These are phyloP conservation scores for Cladophialophora chaetospira DNA, from an alignment of 2,329 filamentous ascomycete genomes.

Conservation along the genomic window DNA sequence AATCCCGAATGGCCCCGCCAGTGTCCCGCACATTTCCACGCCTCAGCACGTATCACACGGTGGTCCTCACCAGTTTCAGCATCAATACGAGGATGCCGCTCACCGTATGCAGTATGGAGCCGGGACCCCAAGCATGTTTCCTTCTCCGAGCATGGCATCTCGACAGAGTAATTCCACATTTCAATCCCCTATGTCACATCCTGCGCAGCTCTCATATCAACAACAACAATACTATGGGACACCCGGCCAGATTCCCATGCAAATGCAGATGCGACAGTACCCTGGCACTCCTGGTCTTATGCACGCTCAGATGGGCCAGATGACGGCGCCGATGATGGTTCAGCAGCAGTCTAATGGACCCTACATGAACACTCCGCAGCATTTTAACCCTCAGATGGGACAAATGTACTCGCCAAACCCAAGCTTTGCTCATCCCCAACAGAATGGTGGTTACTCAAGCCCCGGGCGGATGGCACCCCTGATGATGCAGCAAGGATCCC, in stretches of 20 bases:
- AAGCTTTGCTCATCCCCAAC: conserved; percentile 66
- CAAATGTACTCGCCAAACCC: conserved; percentile 78
- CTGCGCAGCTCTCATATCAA: conserved; percentile 69
- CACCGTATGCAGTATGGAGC: conserved; percentile 85
- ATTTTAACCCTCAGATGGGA: conserved; percentile 68
- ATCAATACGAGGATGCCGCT: conserved; percentile 71
- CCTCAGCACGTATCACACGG: conserved; percentile 78
- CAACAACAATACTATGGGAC: conserved; percentile 72
- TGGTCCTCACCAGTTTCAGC: conserved; percentile 74
- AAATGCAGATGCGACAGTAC: conserved; percentile 70
- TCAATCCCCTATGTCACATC: conserved; percentile 66
- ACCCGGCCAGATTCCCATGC: conserved; percentile 61
- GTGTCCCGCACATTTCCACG: conserved; percentile 67
- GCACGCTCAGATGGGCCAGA: conserved; percentile 67
- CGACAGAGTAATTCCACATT: conserved; percentile 68
- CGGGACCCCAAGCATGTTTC: conserved; percentile 76
- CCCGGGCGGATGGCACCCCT: conserved; percentile 81
- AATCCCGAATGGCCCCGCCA: conserved; percentile 72
- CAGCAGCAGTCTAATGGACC: conserved; percentile 67
- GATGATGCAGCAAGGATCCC: conserved; percentile 94
- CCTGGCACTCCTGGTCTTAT: conserved; percentile 74
- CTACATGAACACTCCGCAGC: conserved; percentile 73
- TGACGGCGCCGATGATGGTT: conserved; percentile 82
- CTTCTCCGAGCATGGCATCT: conserved; percentile 76
- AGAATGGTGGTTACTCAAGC: conserved; percentile 73